A percentile compares a stretch with the other conserved stretches of the same genome.
These are phyloP conservation scores for Annulohypoxylon maeteangense DNA, from an alignment of 495 filamentous ascomycete species.

Conservation along the genomic window DNA sequence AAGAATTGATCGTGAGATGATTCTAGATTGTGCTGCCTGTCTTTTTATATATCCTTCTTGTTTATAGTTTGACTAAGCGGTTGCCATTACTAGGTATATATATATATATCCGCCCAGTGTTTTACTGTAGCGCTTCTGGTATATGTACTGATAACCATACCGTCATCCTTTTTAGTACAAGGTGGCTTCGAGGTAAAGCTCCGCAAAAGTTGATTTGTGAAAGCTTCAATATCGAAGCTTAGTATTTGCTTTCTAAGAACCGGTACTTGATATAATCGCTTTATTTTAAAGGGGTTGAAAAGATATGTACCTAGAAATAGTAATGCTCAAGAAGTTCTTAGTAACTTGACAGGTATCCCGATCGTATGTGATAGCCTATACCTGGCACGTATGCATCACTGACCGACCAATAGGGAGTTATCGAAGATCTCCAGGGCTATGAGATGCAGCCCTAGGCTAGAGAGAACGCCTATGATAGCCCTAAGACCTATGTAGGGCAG, in stretches of 20 bases:
- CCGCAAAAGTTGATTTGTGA: neutral
- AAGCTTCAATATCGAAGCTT: neutral
- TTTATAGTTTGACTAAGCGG: neutral
- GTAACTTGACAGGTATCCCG: neutral
- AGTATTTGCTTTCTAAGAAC: neutral
- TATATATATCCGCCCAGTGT: neutral
- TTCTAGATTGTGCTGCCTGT: neutral
- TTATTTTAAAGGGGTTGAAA: neutral
- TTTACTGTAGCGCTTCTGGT: neutral
- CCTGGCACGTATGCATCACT: neutral
- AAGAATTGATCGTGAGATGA: constrained; percentile 4
- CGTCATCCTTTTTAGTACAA: too few species aligned
- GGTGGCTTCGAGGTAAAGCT: neutral
- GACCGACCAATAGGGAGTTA: constrained; percentile 10
- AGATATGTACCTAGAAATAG: neutral
- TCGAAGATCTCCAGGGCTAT: neutral
- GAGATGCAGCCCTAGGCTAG: neutral
- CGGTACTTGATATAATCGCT: neutral
- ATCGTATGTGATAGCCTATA: neutral
- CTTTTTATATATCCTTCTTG: neutral
- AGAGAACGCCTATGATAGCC: neutral
- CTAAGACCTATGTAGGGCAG: neutral
- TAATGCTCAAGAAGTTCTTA: neutral
- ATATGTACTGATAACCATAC: too few species aligned
- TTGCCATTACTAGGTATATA: neutral